These are phyloP conservation scores for Trypanosoma grayi DNA, from an alignment of 208 protist species.

Conservation along the genomic window DNA sequence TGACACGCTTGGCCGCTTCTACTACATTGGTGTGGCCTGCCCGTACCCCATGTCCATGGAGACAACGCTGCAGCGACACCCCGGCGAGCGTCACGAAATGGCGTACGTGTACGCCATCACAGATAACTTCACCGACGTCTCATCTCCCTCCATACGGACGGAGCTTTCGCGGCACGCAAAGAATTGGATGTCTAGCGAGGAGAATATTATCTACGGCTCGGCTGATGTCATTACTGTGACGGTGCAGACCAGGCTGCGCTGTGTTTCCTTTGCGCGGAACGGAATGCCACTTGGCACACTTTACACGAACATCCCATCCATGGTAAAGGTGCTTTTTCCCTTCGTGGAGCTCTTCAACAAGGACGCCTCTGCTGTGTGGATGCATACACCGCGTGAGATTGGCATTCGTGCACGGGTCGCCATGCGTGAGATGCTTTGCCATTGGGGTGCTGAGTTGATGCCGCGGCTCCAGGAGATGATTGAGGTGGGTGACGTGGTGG, in stretches of 20 bases:
- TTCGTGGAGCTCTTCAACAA: slow-evolving; percentile 83
- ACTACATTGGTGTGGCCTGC: slow-evolving; percentile 68
- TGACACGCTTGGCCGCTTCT: slow-evolving; percentile 74
- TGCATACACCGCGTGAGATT: slow-evolving; percentile 62
- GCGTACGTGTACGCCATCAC: slow-evolving; percentile 53
- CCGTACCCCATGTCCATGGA: slow-evolving; percentile 16
- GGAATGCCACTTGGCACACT: slow-evolving; percentile 67
- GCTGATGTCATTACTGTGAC: slow-evolving; percentile 83
- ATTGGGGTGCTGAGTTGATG: slow-evolving; percentile 46
- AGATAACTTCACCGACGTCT: slow-evolving; percentile 55
- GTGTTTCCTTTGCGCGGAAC: slow-evolving; percentile 78
- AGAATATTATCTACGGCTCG: slow-evolving; percentile 74
- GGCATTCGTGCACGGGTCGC: slow-evolving; percentile 54
- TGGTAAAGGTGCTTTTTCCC: slow-evolving; percentile 62
- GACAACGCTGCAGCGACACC: slow-evolving; percentile 35
- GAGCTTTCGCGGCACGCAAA: slow-evolving; percentile 52
- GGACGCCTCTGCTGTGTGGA: slow-evolving; percentile 70
- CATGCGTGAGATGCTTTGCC: slow-evolving; percentile 66
- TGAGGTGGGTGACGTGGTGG: slow-evolving; percentile 17
- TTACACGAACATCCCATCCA: slow-evolving; percentile 47
- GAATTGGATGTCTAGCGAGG: slow-evolving; percentile 67
- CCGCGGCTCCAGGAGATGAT: slow-evolving; percentile 24
- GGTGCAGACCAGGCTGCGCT: slow-evolving; percentile 51
- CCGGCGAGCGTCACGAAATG: slow-evolving; percentile 47
- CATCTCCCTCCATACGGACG: slow-evolving; percentile 8